Conservation (phyloP, 345 rosid species). For the Corchorus olitorius region DNA sequence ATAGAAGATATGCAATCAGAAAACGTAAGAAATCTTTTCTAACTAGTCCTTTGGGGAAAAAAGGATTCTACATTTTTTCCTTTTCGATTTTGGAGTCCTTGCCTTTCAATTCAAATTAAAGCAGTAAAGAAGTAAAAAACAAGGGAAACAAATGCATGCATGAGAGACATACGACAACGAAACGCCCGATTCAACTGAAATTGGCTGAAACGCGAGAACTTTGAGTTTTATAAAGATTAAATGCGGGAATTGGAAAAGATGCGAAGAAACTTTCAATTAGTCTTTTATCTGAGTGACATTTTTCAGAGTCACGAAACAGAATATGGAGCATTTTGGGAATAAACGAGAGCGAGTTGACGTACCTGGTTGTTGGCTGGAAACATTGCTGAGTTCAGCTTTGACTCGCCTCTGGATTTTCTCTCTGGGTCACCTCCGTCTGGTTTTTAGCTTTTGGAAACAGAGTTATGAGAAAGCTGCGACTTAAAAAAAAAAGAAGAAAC, state of each 20-base stretch:
- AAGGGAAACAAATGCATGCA: constrained; percentile 13
- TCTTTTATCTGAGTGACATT: neutral
- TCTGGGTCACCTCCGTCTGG: neutral
- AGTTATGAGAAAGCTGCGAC: too few relatives aligned
- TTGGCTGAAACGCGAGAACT: neutral
- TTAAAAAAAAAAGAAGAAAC: too few relatives aligned
- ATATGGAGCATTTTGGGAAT: neutral
- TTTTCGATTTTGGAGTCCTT: neutral
- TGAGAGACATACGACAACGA: neutral
- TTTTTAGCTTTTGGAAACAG: neutral
- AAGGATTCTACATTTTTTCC: neutral
- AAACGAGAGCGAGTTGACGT: neutral
- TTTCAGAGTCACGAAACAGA: constrained; percentile 9
- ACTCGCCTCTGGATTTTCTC: neutral
- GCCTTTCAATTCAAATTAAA: neutral
- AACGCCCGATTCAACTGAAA: neutral
- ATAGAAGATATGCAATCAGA: neutral
- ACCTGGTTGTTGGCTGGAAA: constrained; percentile 30
- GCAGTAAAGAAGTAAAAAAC: neutral
- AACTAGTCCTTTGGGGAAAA: neutral
- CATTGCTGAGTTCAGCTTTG: constrained; percentile 26
- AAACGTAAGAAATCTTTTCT: neutral
- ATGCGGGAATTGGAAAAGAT: neutral
- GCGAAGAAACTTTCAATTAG: neutral
- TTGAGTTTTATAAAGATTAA: neutral